Conservation (phyloP, 345 rosid genomes). For the Acer campestre region DNA sequence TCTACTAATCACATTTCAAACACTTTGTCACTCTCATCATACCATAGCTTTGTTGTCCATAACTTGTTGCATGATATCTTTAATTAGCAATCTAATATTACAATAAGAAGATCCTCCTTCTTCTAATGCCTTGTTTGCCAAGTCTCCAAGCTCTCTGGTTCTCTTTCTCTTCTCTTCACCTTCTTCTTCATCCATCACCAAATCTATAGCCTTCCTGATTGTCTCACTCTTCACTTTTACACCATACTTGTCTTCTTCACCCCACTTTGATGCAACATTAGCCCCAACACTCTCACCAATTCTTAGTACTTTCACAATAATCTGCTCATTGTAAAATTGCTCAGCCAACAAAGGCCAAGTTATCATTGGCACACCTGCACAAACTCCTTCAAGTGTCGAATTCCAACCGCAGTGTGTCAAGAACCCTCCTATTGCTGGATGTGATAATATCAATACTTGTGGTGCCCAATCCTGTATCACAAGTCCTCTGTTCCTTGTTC, state of each 20-base stretch:
- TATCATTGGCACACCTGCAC: conserved; percentile 9
- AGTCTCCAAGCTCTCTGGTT: conserved; percentile 2
- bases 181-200: conserved; percentile 5
- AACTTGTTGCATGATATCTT: neutral
- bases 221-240: conserved; percentile 6
- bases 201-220: neutral
- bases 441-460: conserved; percentile 8
- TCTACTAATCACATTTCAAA: no score
- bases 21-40: no score
- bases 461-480: conserved; percentile 8
- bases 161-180: neutral
- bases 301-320: neutral
- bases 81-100: neutral
- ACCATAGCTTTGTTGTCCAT: neutral
- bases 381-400: conserved; percentile 6
- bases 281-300: conserved; percentile 11
- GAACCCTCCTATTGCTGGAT: conserved; percentile 1
- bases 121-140: neutral
- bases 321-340: conserved; percentile 13
- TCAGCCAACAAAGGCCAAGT: conserved; percentile 10
- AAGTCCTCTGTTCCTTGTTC: neutral
- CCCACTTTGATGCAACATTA: neutral
- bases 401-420: conserved; percentile 13
- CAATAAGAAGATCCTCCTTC: conserved; percentile 3
- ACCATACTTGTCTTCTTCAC: conserved; percentile 1